phyloP scores from a whole-genome alignment of 2,329 filamentous ascomycete species.

The Aphanoascus verrucosus region DNA sequence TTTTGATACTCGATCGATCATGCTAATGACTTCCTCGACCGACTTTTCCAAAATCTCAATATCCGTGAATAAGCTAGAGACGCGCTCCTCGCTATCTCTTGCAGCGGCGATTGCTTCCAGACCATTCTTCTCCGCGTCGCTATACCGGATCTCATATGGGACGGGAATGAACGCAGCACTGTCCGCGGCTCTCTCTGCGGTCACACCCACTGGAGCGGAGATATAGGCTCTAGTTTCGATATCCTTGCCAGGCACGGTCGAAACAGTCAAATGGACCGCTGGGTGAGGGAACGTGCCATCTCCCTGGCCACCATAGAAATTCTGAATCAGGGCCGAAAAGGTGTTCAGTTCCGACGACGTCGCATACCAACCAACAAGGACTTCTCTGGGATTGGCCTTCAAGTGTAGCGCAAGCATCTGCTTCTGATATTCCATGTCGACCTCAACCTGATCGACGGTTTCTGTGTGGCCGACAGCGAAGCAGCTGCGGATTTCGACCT shows the following conservation, averaged over 20 bases:
- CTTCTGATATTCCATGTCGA: conserved; percentile 99
- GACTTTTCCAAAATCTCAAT: conserved; percentile 80
- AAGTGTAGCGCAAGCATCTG: conserved; percentile 94
- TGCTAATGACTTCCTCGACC: conserved; percentile 74
- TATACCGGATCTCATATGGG: conserved; percentile 85
- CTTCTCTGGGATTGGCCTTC: conserved; percentile 85
- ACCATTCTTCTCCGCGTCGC: conserved; percentile 63
- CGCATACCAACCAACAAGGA: conserved; percentile 95
- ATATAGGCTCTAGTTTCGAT: conserved; percentile 92
- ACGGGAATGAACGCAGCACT: conserved; percentile 97
- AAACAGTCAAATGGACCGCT: conserved; percentile 93
- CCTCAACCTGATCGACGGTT: conserved; percentile 96
- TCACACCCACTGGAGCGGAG: conserved; percentile 86
- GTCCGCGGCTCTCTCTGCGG: conserved; percentile 86
- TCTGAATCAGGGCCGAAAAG: conserved; percentile 97
- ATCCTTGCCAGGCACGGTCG: conserved; percentile 75
- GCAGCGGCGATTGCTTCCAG: conserved; percentile 77
- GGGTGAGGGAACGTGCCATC: conserved; percentile 96
- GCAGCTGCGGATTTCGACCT: conserved; percentile 89
- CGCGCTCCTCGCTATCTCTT: conserved; percentile 64
- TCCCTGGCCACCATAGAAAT: conserved; percentile 95
- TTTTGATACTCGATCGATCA: conserved; percentile 81
- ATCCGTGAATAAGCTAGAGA: conserved; percentile 66
- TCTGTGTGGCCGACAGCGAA: conserved; percentile 98
- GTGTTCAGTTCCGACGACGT: conserved; percentile 95